Evolutionary conservation across 2,329 filamentous ascomycete species (phyloP).

Genomic region (Nemania bipapillata): DNA sequence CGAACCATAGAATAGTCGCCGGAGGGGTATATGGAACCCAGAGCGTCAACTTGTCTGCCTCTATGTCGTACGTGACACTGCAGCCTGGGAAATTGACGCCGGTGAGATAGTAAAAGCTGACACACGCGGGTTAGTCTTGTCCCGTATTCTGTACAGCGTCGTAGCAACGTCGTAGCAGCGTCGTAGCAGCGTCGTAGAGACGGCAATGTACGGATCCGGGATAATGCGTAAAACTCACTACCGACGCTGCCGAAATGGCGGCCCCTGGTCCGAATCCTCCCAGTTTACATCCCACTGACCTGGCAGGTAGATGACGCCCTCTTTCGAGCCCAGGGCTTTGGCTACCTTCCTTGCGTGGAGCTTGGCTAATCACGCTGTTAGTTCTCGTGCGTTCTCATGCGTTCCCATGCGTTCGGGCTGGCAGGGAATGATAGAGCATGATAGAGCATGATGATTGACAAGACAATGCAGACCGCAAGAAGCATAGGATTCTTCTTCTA

Average conservation of each 20-base stretch:
- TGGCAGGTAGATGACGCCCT: slow-evolving; percentile 67
- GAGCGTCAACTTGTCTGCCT: slow-evolving; percentile 71
- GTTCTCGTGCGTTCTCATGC: no score
- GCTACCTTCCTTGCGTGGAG: slow-evolving; percentile 68
- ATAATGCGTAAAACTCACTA: slow-evolving; percentile 67
- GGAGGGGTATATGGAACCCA: slow-evolving; percentile 78
- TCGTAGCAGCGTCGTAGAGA: no score
- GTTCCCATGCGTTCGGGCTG: no score
- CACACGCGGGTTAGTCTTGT: no score
- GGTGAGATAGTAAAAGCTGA: slow-evolving; percentile 69
- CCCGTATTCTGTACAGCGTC: no score
- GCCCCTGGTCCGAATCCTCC: slow-evolving; percentile 69
- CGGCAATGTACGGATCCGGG: no score
- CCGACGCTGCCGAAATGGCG: slow-evolving; percentile 66
- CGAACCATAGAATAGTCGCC: slow-evolving; percentile 71
- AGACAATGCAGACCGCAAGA: no score
- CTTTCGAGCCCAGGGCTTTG: slow-evolving; percentile 59
- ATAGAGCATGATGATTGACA: no score
- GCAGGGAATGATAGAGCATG: background rate
- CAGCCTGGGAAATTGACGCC: slow-evolving; percentile 67
- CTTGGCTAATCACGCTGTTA: slow-evolving; percentile 58
- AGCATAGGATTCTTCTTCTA: no score
- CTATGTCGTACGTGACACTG: slow-evolving; percentile 67
- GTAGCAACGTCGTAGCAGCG: no score
- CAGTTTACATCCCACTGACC: slow-evolving; percentile 63